These are phyloP conservation scores for Nepenthes mirabilis DNA, from an alignment of 148 eudicot genomes.

Conservation along the genomic window DNA sequence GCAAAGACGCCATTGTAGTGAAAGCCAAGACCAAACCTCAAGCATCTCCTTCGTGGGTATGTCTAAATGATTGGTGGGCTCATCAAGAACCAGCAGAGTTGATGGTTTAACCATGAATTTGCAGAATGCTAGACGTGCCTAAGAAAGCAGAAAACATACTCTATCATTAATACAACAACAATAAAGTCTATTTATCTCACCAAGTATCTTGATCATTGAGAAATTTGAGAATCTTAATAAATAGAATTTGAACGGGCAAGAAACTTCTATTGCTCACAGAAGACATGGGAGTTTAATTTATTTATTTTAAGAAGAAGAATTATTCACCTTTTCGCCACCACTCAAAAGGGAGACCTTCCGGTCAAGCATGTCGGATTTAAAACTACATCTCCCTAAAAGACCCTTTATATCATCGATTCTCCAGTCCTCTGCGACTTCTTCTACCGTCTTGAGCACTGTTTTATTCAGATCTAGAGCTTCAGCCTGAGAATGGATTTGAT, in stretches of 20 bases:
- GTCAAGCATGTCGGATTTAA: slow-evolving; percentile 96
- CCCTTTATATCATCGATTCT: slow-evolving; percentile 87
- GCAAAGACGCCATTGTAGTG: not conserved
- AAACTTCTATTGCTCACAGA: too few species aligned
- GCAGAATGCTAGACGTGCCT: slow-evolving; percentile 95
- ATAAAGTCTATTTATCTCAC: too few species aligned
- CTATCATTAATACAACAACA: not conserved
- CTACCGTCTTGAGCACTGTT: slow-evolving; percentile 82
- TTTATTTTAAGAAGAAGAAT: too few species aligned
- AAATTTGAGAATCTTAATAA: too few species aligned
- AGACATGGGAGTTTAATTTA: too few species aligned
- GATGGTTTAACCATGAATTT: slow-evolving; percentile 97
- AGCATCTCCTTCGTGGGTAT: slow-evolving; percentile 99
- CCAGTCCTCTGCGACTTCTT: slow-evolving; percentile 95
- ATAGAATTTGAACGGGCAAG: too few species aligned
- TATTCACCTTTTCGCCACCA: slow-evolving; percentile 87
- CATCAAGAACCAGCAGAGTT: slow-evolving; percentile 85
- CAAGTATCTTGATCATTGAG: too few species aligned
- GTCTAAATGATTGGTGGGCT: slow-evolving; percentile 95
- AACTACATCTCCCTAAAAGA: slow-evolving; percentile 85
- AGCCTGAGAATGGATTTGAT: slow-evolving; percentile 40
- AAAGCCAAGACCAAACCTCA: slow-evolving; percentile 42
- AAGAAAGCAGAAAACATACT: slow-evolving; percentile 1
- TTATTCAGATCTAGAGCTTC: slow-evolving; percentile 89
- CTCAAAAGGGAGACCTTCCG: slow-evolving; percentile 85